Evolutionary conservation across 371 early-diverging fungal species (phyloP).

Genomic region (Mucor piriformis): DNA sequence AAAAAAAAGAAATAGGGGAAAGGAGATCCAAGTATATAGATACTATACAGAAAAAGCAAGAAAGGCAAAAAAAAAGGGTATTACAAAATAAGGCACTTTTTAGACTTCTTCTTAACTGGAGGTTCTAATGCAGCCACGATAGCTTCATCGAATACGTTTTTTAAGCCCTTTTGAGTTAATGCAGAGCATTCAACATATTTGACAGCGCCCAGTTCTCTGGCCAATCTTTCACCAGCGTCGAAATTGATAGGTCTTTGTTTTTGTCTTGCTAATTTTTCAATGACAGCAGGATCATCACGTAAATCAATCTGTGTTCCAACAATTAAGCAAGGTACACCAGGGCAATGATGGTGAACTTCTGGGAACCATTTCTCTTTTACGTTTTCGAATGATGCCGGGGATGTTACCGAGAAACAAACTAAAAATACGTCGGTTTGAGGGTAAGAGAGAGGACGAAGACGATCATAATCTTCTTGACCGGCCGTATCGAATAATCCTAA

Average conservation of each 20-base stretch:
- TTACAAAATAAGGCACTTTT: conserved; percentile 78
- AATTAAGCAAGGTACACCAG: conserved; percentile 95
- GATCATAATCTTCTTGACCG: conserved; percentile 97
- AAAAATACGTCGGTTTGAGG: conserved; percentile 95
- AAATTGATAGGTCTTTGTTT: conserved; percentile 81
- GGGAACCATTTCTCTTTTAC: conserved; percentile 91
- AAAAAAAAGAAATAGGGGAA: not conserved
- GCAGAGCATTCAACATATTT: conserved; percentile 98
- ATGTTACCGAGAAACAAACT: conserved; percentile 95
- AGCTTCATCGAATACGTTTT: conserved; percentile 98
- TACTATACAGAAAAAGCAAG: not conserved
- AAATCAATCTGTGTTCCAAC: conserved; percentile 97
- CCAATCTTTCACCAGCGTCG: conserved; percentile 87
- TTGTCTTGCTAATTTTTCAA: conserved; percentile 83
- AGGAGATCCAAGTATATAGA: no score
- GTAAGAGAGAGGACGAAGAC: conserved; percentile 94
- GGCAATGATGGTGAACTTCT: conserved; percentile 96
- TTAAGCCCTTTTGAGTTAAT: conserved; percentile 92
- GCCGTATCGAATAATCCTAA: conserved; percentile 97
- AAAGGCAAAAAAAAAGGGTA: not conserved
- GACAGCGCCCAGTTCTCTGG: conserved; percentile 89
- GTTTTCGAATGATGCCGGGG: conserved; percentile 92
- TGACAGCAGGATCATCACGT: conserved; percentile 82
- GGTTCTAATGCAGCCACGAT: conserved; percentile 98
- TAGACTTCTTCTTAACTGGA: conserved; percentile 79